Evolutionary conservation across 2,329 filamentous ascomycete species (phyloP).

Genomic region (Epichloe brachyelytri): DNA sequence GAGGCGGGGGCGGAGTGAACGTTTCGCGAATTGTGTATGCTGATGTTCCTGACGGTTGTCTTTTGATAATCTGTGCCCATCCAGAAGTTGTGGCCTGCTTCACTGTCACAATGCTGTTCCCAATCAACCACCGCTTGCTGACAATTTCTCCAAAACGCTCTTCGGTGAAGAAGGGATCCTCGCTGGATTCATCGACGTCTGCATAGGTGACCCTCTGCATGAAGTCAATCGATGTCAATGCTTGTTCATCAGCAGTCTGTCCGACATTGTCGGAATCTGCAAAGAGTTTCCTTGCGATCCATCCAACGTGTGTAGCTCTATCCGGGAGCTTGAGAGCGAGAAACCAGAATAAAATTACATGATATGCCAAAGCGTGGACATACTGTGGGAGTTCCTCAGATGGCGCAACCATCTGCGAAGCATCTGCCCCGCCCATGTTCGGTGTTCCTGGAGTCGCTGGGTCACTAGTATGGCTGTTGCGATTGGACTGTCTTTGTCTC

Average conservation of each 20-base stretch:
- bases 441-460: slow-evolving; percentile 17
- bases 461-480: slow-evolving; percentile 33
- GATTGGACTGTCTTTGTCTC: slow-evolving; percentile 47
- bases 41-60: slow-evolving; percentile 56
- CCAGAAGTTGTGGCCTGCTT: slow-evolving; percentile 55
- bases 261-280: slow-evolving; percentile 57
- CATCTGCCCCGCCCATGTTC: slow-evolving; percentile 11
- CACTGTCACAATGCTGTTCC: slow-evolving; percentile 61
- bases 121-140: slow-evolving; percentile 59
- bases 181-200: slow-evolving; percentile 64
- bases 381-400: slow-evolving; percentile 80
- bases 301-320: slow-evolving; percentile 70
- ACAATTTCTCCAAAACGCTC: slow-evolving; percentile 52
- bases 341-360: slow-evolving; percentile 96
- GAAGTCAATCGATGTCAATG: slow-evolving; percentile 85
- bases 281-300: slow-evolving; percentile 82
- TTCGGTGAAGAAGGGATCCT: slow-evolving; percentile 51
- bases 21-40: slow-evolving; percentile 46
- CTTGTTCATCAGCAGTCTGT: slow-evolving; percentile 77
- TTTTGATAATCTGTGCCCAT: slow-evolving; percentile 57
- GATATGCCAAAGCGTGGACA: slow-evolving; percentile 84
- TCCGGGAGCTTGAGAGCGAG: slow-evolving; percentile 76
- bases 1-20: slow-evolving; percentile 43
- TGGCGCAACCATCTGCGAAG: slow-evolving; percentile 22
- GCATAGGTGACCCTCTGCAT: slow-evolving; percentile 83